Evolutionary conservation across 768 basidiomycete species (phyloP).

Genomic region (Pleurotus tuoliensis): DNA sequence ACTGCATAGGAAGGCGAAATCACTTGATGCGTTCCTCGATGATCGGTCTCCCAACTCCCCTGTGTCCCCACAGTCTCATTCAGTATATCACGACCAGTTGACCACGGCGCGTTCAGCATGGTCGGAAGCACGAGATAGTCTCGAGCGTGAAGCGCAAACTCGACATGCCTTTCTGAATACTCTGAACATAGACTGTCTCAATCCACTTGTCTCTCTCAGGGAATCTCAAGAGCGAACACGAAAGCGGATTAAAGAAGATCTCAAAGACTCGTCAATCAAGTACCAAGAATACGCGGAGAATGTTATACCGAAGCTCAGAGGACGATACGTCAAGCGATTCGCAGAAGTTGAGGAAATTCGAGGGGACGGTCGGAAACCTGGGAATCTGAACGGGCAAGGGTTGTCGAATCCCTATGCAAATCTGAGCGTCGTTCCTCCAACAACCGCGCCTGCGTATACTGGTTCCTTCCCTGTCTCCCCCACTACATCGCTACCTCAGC

Average conservation of each 20-base stretch:
- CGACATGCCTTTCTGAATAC: constrained; percentile 76
- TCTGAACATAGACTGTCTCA: constrained; percentile 69
- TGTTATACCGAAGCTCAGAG: constrained; percentile 76
- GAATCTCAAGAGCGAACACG: constrained; percentile 91
- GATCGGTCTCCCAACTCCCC: constrained; percentile 38
- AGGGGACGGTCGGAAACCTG: not conserved
- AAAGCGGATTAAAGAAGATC: constrained; percentile 86
- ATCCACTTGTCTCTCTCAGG: constrained; percentile 65
- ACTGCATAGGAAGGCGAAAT: constrained; percentile 67
- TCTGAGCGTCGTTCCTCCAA: constrained; percentile 32
- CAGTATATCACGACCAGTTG: constrained; percentile 34
- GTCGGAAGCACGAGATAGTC: constrained; percentile 80
- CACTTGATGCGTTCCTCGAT: constrained; percentile 68
- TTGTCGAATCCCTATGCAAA: not conserved
- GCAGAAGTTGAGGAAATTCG: constrained; percentile 69
- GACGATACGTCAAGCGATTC: constrained; percentile 78
- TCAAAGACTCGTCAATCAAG: constrained; percentile 71
- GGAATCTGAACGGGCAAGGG: not conserved
- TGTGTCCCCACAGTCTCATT: not conserved
- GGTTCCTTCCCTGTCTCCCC: not conserved
- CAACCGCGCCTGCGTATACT: not conserved
- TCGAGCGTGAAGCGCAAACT: constrained; percentile 83
- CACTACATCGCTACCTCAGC: not conserved
- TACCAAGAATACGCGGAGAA: constrained; percentile 82
- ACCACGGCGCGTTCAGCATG: constrained; percentile 70